Base-by-base conservation (phyloP, 148 eudicot species). In the Rhododendron henanense region DNA sequence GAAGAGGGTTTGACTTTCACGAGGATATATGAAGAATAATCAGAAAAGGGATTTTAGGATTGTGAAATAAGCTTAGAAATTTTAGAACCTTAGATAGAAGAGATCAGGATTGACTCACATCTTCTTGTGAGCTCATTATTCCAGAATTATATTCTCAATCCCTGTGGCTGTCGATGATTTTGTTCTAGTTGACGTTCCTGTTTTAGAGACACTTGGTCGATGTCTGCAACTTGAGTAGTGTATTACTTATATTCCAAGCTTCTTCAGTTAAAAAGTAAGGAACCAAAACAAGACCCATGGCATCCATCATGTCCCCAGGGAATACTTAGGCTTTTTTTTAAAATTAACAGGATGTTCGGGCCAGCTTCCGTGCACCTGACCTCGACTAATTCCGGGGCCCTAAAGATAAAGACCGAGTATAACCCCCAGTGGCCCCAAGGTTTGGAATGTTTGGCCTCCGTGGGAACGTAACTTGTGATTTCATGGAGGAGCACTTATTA, bases 401-500 rank as follows among this genome's bases (percentile, higher is more conserved):
- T 41, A 41, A 41, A 41, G 45, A 0, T 41, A 41, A 41, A 8
- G 8, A 41, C 45, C 1, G 45, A 0, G 6, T 0, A 41, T 41
- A 6, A 41, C 6, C 45, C 6, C 45, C 44, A 41, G 45, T 41
- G 45, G 6, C 45, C 0, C 7, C 7, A 41, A 41, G 8, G 1
- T 6, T 0, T 41, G 0, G 1, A 41, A 41, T 41, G 8, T 6
- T 41, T 41, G 45, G 0, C 45, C 1, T 41, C 6, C 45, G 1
- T 6, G 0, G 45, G 8, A 5, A 41, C 0, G 1, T 0, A 41
- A 41, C 6, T 0, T 41, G 1, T 41, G 6, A 41, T 41, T 0
- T 41, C 1, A 41, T 41, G 0, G 8, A 41, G 6, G 7, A 41
- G 8, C 45, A 5, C 1, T 39, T 39, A 39, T 39, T 5, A 0